A percentile compares a stretch with the other conserved stretches of the same genome.
These are phyloP conservation scores for Aspergillus nomiae DNA, from an alignment of 2,329 filamentous ascomycete species.

Conservation along the genomic window DNA sequence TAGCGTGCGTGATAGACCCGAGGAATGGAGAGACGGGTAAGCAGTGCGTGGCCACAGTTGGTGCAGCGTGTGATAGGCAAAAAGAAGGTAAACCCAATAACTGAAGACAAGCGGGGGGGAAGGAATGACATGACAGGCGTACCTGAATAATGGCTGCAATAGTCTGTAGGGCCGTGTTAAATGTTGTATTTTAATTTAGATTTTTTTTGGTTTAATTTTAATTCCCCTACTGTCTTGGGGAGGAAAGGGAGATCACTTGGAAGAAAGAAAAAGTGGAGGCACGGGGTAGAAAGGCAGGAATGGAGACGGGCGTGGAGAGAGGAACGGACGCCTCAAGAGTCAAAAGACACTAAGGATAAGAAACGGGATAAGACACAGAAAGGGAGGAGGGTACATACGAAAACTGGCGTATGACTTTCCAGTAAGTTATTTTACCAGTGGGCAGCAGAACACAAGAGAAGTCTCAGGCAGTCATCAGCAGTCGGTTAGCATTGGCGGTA, in stretches of 20 bases:
- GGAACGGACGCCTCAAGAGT: conserved; percentile 17
- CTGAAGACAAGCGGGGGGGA: conserved; percentile 19
- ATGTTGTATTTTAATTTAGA: conserved; percentile 25
- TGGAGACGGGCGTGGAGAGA: conserved; percentile 28
- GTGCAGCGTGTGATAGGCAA: conserved; percentile 22
- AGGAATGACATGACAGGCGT: conserved; percentile 22
- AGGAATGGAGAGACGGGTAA: conserved; percentile 22
- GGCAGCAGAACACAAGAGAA: conserved; percentile 21
- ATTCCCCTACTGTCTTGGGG: conserved; percentile 8
- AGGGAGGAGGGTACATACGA: conserved; percentile 12
- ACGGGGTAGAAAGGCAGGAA: conserved; percentile 25
- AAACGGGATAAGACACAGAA: conserved; percentile 11
- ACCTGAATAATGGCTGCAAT: conserved; percentile 26
- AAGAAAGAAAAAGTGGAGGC: conserved; percentile 32
- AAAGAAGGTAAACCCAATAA: conserved; percentile 15
- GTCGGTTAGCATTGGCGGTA: conserved; percentile 13
- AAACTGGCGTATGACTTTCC: conserved; percentile 7
- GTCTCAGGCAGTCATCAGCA: conserved; percentile 18
- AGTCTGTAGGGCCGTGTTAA: conserved; percentile 18
- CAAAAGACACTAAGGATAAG: conserved; percentile 11
- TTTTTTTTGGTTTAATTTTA: conserved; percentile 14
- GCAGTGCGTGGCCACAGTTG: conserved; percentile 32
- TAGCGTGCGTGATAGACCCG: conserved; percentile 24
- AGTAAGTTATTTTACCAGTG: conserved; percentile 19
- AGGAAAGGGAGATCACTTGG: conserved; percentile 18